Conservation (phyloP, 2,329 filamentous ascomycete species). For the Apiospora kogelbergensis region DNA sequence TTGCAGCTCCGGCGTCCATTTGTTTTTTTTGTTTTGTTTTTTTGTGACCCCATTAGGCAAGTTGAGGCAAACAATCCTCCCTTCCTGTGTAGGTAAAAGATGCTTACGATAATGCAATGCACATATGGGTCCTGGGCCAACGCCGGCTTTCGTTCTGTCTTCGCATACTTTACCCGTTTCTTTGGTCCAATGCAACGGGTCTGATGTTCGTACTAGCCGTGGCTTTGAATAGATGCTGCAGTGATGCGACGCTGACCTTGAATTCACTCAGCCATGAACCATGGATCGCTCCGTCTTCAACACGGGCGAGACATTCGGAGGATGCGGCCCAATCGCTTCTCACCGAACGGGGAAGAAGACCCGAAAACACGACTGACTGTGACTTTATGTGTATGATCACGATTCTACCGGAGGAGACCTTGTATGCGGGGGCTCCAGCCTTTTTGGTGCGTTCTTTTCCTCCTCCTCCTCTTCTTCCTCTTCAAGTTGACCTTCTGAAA, state of each 20-base stretch:
- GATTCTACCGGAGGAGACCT: conserved; percentile 2
- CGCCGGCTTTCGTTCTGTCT: background rate
- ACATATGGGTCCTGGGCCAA: background rate
- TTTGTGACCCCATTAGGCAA: background rate
- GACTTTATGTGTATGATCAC: conserved; percentile 1
- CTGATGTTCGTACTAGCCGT: background rate
- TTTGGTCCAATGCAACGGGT: background rate
- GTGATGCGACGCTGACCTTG: background rate
- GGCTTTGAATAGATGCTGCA: background rate
- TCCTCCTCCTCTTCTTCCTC: no score
- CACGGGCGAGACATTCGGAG: background rate
- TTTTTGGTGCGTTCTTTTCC: background rate
- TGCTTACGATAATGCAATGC: background rate
- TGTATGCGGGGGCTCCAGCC: conserved; percentile 1
- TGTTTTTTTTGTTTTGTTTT: no score
- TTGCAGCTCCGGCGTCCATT: background rate
- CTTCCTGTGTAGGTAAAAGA: background rate
- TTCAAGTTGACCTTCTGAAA: background rate
- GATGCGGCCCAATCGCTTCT: background rate
- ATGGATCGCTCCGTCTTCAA: background rate
- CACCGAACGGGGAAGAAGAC: background rate
- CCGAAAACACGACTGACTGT: background rate
- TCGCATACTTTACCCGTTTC: background rate
- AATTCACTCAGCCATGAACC: background rate
- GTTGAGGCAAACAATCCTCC: background rate